Conservation (phyloP, 106 monocot genomes). For the Hemerocallis citrina region DNA sequence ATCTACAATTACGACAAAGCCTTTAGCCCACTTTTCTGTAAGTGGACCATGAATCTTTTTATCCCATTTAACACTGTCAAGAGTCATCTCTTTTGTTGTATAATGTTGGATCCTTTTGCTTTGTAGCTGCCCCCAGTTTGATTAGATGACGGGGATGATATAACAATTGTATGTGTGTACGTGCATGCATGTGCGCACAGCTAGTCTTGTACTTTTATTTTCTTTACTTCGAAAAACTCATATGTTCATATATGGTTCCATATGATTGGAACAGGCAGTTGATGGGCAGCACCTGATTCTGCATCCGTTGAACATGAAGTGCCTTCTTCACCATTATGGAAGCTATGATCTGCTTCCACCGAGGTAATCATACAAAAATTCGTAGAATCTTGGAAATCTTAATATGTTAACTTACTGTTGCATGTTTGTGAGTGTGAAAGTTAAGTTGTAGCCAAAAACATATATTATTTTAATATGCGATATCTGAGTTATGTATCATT, state of each 20-base stretch:
- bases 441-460: no score
- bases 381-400: not conserved
- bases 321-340: conserved; percentile 84
- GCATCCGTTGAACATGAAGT: conserved; percentile 95
- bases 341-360: conserved; percentile 76
- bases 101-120: no score
- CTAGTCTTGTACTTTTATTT: not conserved
- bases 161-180: not conserved
- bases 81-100: no score
- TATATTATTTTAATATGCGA: no score
- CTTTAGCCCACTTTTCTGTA: no score
- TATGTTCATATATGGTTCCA: not conserved
- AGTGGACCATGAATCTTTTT: no score
- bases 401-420: not conserved
- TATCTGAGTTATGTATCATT: no score
- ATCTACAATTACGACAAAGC: no score
- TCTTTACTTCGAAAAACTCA: not conserved
- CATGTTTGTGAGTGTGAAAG: not conserved
- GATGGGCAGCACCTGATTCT: conserved; percentile 93
- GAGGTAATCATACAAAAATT: conserved; percentile 26
- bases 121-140: no score
- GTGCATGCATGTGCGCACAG: not conserved
- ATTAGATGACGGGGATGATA: no score
- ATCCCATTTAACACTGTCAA: no score
- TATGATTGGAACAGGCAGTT: conserved; percentile 33